Percentiles rank a stretch among this genome's conserved stretches.
Conservation (phyloP, 208 protist species). For the Wallacemonas sp. region DNA sequence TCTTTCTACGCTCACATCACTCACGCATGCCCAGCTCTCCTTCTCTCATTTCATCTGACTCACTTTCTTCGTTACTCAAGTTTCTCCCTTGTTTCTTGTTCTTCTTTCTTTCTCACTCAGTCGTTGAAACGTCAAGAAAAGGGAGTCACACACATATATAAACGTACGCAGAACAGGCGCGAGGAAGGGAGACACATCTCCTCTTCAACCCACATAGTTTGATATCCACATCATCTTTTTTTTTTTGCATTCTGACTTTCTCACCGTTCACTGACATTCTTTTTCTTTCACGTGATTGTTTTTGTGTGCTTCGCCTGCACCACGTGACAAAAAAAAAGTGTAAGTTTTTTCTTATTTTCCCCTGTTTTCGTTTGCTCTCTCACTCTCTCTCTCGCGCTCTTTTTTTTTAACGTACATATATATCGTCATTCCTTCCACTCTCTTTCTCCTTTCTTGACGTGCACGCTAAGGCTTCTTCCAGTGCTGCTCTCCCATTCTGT, state of each 20-base stretch:
- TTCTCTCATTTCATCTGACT: too few species aligned
- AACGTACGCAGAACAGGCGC: too few species aligned
- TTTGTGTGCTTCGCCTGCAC: neutral
- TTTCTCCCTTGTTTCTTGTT: neutral
- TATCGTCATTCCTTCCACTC: neutral
- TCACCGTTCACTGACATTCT: too few species aligned
- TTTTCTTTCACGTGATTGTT: neutral
- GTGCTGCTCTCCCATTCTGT: too few species aligned
- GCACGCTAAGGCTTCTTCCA: too few species aligned
- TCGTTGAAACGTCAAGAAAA: too few species aligned
- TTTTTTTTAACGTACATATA: slow-evolving; percentile 9
- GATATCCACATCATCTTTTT: neutral
- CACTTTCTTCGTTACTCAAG: too few species aligned
- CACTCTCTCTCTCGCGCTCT: neutral
- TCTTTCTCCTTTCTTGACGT: neutral
- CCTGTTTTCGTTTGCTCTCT: slow-evolving; percentile 14
- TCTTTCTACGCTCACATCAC: too few species aligned
- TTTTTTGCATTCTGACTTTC: neutral
- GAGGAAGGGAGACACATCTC: too few species aligned
- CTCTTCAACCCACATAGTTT: neutral
- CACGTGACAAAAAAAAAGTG: too few species aligned
- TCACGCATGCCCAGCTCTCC: too few species aligned
- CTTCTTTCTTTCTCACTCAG: neutral
- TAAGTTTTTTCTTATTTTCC: slow-evolving; percentile 12
- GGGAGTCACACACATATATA: too few species aligned